Evolutionary conservation across 2,329 filamentous ascomycete genomes (phyloP).

Genomic region (Elsinoe necatrix): DNA sequence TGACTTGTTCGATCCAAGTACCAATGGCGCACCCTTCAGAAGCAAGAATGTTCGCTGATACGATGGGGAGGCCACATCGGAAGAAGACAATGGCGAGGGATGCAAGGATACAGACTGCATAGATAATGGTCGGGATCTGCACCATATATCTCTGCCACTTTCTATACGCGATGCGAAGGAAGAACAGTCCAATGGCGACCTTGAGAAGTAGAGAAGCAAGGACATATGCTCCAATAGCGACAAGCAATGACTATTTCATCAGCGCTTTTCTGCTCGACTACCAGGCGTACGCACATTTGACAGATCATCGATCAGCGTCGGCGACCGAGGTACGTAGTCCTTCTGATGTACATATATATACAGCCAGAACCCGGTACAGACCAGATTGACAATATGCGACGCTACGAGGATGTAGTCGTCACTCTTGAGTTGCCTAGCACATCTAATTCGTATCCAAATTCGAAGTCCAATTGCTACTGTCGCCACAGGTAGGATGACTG

Average conservation of each 20-base stretch:
- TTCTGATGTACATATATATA: not conserved
- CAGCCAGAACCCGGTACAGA: not conserved
- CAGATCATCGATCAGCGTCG: not conserved
- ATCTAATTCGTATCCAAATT: not conserved
- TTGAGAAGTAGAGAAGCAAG: not conserved
- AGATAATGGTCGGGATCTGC: not conserved
- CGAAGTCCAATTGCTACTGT: not conserved
- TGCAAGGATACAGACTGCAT: not conserved
- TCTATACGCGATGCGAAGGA: slow-evolving; percentile 3
- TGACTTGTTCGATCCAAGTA: not conserved
- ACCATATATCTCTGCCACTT: slow-evolving; percentile 12
- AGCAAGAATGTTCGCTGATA: not conserved
- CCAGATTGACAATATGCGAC: slow-evolving; percentile 5
- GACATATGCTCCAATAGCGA: not conserved
- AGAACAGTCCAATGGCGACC: slow-evolving; percentile 9
- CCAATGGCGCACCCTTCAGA: not conserved
- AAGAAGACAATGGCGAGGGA: not conserved
- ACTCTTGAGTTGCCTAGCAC: not conserved
- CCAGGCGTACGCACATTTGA: not conserved
- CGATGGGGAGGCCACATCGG: slow-evolving; percentile 1
- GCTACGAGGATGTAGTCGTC: slow-evolving; percentile 5
- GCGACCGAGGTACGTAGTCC: not conserved
- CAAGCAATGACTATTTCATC: not conserved
- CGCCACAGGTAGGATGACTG: not conserved
- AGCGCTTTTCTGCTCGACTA: not conserved